A percentile compares a stretch with the other conserved stretches of the same genome.
These are phyloP conservation scores for Rhodotorula sp. DNA, from an alignment of 1,284 basidiomycete species.

Conservation along the genomic window DNA sequence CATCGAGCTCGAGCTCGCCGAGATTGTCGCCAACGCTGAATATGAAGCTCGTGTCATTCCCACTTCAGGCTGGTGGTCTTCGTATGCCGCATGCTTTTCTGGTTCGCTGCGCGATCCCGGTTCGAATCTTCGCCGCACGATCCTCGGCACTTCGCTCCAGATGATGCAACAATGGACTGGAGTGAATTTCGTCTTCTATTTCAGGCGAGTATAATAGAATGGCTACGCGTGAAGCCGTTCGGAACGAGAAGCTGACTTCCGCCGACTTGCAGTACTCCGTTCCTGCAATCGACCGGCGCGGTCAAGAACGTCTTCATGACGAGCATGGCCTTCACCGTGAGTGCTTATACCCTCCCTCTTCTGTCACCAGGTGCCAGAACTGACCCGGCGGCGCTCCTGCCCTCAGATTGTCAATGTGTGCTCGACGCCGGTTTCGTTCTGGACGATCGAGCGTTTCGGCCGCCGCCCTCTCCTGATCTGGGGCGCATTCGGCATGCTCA, in stretches of 20 bases:
- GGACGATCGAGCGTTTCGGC: slow-evolving; percentile 47
- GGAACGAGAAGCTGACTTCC: not conserved
- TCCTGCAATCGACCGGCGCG: slow-evolving; percentile 39
- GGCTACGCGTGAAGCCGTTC: no score
- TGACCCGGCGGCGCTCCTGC: no score
- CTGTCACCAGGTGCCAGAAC: not conserved
- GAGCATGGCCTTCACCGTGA: slow-evolving; percentile 49
- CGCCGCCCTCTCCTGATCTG: slow-evolving; percentile 56
- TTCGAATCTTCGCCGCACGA: slow-evolving; percentile 45
- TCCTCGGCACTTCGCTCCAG: slow-evolving; percentile 45
- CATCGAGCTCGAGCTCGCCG: slow-evolving; percentile 41
- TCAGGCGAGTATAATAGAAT: slow-evolving; percentile 23
- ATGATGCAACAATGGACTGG: slow-evolving; percentile 46
- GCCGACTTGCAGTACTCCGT: slow-evolving; percentile 39
- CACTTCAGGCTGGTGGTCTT: slow-evolving; percentile 21
- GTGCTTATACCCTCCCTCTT: not conserved
- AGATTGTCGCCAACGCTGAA: slow-evolving; percentile 44
- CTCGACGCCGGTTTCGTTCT: slow-evolving; percentile 47
- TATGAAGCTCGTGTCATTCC: slow-evolving; percentile 39
- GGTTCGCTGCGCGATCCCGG: slow-evolving; percentile 34
- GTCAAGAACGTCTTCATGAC: slow-evolving; percentile 38
- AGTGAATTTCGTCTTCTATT: slow-evolving; percentile 43
- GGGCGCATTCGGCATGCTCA: slow-evolving; percentile 67
- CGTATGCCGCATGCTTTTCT: slow-evolving; percentile 39
- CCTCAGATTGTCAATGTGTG: slow-evolving; percentile 45